Conservation (phyloP, 2,329 filamentous ascomycete species). For the Sarocladiaceae sp. region DNA sequence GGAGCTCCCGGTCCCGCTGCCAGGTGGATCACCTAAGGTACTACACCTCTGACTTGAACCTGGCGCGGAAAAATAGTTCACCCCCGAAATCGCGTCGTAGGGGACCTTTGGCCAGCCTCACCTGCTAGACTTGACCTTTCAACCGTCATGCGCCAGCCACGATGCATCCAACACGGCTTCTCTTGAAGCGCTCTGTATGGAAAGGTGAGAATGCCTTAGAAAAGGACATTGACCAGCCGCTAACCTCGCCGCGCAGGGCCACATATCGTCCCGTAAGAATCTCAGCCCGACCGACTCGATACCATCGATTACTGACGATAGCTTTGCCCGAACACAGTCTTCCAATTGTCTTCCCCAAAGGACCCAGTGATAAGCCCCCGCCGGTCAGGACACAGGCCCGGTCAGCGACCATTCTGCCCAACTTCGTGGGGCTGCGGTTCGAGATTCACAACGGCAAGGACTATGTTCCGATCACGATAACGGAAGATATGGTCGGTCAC, state of each 20-base stretch:
- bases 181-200: conserved; percentile 76
- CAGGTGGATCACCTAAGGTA: too few relatives aligned
- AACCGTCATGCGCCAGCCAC: conserved; percentile 22
- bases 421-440: conserved; percentile 85
- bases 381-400: conserved; percentile 84
- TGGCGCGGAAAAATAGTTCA: conserved; percentile 6
- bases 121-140: conserved; percentile 9
- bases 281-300: not conserved
- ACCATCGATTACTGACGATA: not conserved
- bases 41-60: too few relatives aligned
- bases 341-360: conserved; percentile 56
- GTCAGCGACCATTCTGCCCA: conserved; percentile 82
- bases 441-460: conserved; percentile 88
- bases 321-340: conserved; percentile 33
- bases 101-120: not conserved
- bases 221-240: conserved; percentile 15
- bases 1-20: too few relatives aligned
- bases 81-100: not conserved
- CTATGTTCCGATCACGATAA: conserved; percentile 76
- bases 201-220: conserved; percentile 54
- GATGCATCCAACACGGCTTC: conserved; percentile 64
- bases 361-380: conserved; percentile 54
- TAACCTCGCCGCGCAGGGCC: conserved; percentile 32
- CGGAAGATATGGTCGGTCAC: conserved; percentile 93
- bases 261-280: conserved; percentile 46